Evolutionary conservation across 2,329 filamentous ascomycete genomes (phyloP), one percentile per base, ranked within the genome.

Genomic region (Trichophaea hybrida): DNA sequence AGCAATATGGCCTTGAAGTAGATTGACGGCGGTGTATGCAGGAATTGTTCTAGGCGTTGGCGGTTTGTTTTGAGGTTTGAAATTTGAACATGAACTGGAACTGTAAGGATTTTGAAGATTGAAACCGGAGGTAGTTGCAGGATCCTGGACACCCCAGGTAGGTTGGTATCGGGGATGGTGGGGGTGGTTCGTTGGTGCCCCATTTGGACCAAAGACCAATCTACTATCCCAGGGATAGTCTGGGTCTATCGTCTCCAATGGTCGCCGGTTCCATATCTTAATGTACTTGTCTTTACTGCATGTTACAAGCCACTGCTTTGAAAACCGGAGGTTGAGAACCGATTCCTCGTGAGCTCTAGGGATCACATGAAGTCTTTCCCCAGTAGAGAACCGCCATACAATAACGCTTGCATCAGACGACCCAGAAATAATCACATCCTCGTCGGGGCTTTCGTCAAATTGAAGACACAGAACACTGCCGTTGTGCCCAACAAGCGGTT

Each of bases 221-320:
- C 64, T 65, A 10, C 59, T 62, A 31, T 61, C 35, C 61, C 61
- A 65, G 5, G 72, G 49, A 70, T 83, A 83, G 5, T 81, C 82
- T 2, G 77, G 63, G 37, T 84, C 80, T 24, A 80, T 80, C 48
- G 78, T 75, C 35, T 75, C 74, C n/a, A 95, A 74, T 15, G 82
- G 76, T 15, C 76, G 78, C 4, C 93, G 83, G 71, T 91, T 97
- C 80, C 94, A 98, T 15, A 98, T 83, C 72, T 96, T 96, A 76
- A 98, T 95, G 0, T 85, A 85, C 72, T 90, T 94, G 72, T 98
- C 93, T 71, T 98, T 98, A 53, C 91, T 97, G 69, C 93, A 97
- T 0, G 93, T 98, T 10, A 97, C 88, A 3, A 98, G 77, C 64
- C 94, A 94, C 6, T 88, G 81, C 65, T 88, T 84, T 70, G 97